Conservation (phyloP, 2,329 filamentous ascomycete species). For the Chaetomiaceae sp. region DNA sequence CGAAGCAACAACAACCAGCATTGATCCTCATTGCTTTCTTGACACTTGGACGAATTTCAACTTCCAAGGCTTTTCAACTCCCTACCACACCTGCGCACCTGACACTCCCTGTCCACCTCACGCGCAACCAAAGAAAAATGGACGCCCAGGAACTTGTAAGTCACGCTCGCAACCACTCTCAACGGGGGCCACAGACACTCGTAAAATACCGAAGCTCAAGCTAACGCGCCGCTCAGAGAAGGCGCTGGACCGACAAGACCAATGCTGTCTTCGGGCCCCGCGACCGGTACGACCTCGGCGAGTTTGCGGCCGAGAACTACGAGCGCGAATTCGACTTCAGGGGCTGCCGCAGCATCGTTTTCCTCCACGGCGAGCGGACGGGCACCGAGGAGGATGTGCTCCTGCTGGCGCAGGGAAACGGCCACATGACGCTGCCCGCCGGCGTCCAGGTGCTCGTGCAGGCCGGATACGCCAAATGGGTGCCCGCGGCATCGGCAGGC, state of each 20-base stretch:
- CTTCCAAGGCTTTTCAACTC: no score
- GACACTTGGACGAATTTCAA: no score
- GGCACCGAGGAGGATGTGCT: conserved; percentile 13
- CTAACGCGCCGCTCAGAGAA: conserved; percentile 15
- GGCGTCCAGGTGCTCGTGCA: conserved; percentile 18
- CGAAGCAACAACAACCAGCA: neutral
- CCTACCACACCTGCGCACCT: no score
- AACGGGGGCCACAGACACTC: neutral
- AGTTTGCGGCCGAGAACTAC: conserved; percentile 11
- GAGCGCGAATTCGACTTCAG: conserved; percentile 23
- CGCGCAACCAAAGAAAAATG: conserved; percentile 3
- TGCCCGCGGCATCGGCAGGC: neutral
- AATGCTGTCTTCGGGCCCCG: conserved; percentile 8
- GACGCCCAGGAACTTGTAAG: conserved; percentile 19
- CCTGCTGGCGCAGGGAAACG: conserved; percentile 13
- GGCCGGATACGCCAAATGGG: conserved; percentile 14
- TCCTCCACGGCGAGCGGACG: conserved; percentile 12
- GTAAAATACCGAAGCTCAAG: neutral
- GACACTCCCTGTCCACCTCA: no score
- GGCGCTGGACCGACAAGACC: conserved; percentile 19
- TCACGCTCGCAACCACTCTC: neutral
- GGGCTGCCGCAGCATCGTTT: conserved; percentile 19
- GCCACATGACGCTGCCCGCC: conserved; percentile 22
- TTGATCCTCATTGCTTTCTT: no score
- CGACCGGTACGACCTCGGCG: conserved; percentile 5